Evolutionary conservation across 352 stramenopile genomes (phyloP).

Genomic region (Globisporangium acanthophoron): DNA sequence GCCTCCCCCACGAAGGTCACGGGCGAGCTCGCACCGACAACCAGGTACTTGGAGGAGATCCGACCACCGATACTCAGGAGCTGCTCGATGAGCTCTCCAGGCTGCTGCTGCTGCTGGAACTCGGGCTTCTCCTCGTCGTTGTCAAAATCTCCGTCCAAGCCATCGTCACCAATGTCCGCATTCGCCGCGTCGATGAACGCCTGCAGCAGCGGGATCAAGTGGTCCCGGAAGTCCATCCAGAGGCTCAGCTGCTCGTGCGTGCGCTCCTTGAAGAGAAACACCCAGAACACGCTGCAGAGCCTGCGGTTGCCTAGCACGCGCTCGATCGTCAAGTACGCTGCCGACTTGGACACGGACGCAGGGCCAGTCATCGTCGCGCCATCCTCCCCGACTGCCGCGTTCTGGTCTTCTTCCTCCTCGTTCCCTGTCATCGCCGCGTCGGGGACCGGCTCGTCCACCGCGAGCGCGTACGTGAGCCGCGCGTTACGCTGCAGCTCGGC

Average conservation of each 20-base stretch:
- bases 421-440: neutral
- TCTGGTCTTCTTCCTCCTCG: constrained; percentile 11
- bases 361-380: neutral
- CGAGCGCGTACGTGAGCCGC: constrained; percentile 45
- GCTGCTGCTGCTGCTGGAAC: constrained; percentile 14
- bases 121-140: constrained; percentile 10
- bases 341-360: constrained; percentile 17
- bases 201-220: constrained; percentile 56
- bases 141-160: constrained; percentile 16
- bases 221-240: constrained; percentile 80
- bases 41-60: constrained; percentile 63
- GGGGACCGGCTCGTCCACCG: constrained; percentile 9
- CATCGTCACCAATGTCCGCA: constrained; percentile 21
- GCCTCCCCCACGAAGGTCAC: constrained; percentile 70
- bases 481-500: constrained; percentile 46
- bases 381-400: constrained; percentile 8
- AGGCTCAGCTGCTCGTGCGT: constrained; percentile 75
- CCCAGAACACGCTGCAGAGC: constrained; percentile 83
- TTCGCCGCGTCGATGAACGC: constrained; percentile 43
- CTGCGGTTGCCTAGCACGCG: constrained; percentile 68
- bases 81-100: constrained; percentile 68
- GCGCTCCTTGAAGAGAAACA: constrained; percentile 84
- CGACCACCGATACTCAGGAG: constrained; percentile 45
- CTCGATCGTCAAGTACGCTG: constrained; percentile 65
- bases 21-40: constrained; percentile 36